Evolutionary conservation across 768 basidiomycete genomes (phyloP).

Genomic region (Gloeopeniophorella convolvens): DNA sequence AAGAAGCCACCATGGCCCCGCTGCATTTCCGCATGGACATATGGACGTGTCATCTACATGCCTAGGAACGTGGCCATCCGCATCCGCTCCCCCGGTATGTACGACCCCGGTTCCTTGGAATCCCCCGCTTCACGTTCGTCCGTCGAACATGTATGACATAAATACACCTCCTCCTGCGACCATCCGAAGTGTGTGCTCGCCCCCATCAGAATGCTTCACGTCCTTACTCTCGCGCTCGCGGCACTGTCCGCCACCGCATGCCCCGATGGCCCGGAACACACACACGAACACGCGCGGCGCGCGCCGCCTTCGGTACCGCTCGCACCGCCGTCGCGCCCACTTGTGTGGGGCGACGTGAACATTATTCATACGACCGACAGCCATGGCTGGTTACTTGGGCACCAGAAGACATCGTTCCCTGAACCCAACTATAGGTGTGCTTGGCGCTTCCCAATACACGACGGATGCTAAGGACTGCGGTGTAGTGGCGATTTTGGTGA

Average conservation of each 20-base stretch:
- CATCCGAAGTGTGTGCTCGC: background rate
- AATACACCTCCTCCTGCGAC: background rate
- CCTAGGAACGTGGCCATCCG: no score
- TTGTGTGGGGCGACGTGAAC: slow-evolving; percentile 88
- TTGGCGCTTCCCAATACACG: background rate
- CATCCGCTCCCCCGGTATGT: no score
- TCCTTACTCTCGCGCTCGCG: slow-evolving; percentile 7
- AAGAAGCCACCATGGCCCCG: no score
- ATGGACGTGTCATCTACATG: no score
- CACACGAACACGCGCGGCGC: slow-evolving; percentile 31
- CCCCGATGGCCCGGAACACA: slow-evolving; percentile 21
- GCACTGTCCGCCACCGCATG: slow-evolving; percentile 20
- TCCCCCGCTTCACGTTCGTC: slow-evolving; percentile 80
- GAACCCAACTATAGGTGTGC: slow-evolving; percentile 68
- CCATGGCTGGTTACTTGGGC: slow-evolving; percentile 78
- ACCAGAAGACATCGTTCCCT: slow-evolving; percentile 65
- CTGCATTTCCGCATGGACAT: no score
- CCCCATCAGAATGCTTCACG: background rate
- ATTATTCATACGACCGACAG: slow-evolving; percentile 83
- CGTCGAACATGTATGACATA: background rate
- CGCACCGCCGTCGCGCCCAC: slow-evolving; percentile 53
- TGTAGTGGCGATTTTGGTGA: slow-evolving; percentile 64
- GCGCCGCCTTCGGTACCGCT: slow-evolving; percentile 37
- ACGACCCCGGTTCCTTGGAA: no score
- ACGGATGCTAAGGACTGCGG: background rate